Conservation (phyloP, 345 rosid species). For the Lepidium sativum region DNA sequence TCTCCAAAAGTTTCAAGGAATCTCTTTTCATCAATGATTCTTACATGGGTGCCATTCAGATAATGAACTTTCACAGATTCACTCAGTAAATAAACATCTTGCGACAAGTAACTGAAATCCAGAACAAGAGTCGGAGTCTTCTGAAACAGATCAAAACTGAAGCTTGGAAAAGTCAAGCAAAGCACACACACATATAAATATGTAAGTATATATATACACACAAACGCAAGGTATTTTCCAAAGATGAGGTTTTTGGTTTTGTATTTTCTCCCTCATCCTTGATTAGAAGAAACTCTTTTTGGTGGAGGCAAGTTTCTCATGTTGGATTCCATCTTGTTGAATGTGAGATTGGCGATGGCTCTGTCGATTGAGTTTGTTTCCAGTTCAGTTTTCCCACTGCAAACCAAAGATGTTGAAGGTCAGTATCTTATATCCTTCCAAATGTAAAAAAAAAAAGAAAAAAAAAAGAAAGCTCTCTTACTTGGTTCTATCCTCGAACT, state of each 20-base stretch:
- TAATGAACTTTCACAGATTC: neutral
- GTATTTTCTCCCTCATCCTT: constrained; percentile 1
- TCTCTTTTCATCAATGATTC: neutral
- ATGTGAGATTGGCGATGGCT: constrained; percentile 71
- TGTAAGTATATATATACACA: constrained; percentile 5
- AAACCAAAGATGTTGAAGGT: neutral
- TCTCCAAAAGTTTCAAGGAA: neutral
- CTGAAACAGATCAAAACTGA: constrained; percentile 27
- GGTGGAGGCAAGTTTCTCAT: constrained; percentile 24
- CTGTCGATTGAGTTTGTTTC: constrained; percentile 75
- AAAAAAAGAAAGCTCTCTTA: neutral
- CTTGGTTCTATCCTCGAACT: constrained; percentile 5
- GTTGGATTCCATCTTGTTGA: constrained; percentile 48
- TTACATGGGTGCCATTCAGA: neutral
- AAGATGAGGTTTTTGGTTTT: neutral
- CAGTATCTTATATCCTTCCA: neutral
- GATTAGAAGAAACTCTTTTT: constrained; percentile 1
- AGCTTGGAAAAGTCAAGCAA: constrained; percentile 16
- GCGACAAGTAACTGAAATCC: neutral
- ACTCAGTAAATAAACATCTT: neutral
- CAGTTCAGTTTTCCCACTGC: constrained; percentile 40
- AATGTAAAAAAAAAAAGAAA: neutral
- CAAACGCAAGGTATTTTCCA: neutral
- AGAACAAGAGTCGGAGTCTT: neutral
- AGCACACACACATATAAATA: neutral